These are phyloP conservation scores for Parachaetomium inaequale DNA, from an alignment of 495 filamentous ascomycete genomes.

Conservation along the genomic window DNA sequence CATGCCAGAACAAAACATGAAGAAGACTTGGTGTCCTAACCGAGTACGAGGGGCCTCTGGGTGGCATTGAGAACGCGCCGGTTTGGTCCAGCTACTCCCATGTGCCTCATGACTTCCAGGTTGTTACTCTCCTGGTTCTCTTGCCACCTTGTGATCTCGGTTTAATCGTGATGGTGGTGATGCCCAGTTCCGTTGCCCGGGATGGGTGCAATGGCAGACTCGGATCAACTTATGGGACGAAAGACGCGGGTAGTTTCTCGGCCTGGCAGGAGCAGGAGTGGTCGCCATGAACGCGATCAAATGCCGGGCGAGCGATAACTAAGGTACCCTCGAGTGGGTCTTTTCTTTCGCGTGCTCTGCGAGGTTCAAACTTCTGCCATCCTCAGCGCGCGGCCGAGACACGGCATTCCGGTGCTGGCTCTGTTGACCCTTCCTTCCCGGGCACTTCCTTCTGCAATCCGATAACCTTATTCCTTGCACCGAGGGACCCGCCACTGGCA, in stretches of 20 bases:
- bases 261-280: background rate
- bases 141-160: too few species aligned
- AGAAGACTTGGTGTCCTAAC: too few species aligned
- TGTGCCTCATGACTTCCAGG: too few species aligned
- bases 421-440: slow-evolving; percentile 7
- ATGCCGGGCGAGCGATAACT: background rate
- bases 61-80: too few species aligned
- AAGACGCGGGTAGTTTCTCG: background rate
- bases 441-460: background rate
- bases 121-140: too few species aligned
- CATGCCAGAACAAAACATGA: too few species aligned
- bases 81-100: too few species aligned
- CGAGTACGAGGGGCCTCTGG: too few species aligned
- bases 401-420: slow-evolving; percentile 1
- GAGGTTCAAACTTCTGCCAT: background rate
- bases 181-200: background rate
- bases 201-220: background rate
- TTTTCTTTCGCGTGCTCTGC: background rate
- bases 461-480: background rate
- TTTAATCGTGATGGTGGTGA: background rate
- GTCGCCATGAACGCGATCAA: background rate
- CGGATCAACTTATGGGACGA: background rate
- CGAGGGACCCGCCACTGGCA: background rate
- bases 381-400: background rate
- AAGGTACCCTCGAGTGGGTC: background rate